Evolutionary conservation across 2,329 filamentous ascomycete species (phyloP).

Genomic region (Diaporthe sp.): DNA sequence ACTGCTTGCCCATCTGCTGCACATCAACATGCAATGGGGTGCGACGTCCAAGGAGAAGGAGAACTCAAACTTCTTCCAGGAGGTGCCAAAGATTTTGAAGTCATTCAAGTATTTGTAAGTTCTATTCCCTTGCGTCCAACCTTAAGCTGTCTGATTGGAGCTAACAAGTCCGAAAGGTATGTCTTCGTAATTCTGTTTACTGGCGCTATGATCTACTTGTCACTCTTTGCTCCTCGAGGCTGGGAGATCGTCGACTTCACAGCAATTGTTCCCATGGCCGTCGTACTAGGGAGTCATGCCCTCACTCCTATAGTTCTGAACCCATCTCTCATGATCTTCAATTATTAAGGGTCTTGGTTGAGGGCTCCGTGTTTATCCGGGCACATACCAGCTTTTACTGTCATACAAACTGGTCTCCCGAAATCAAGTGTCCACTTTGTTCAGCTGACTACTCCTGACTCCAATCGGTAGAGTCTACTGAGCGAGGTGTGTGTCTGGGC

Average conservation of each 20-base stretch:
- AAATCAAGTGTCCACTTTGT: not conserved
- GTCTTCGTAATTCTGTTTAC: slow-evolving; percentile 42
- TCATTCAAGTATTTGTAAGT: slow-evolving; percentile 63
- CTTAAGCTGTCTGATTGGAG: not conserved
- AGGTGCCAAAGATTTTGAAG: slow-evolving; percentile 64
- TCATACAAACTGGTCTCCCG: not conserved
- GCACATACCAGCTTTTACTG: not conserved
- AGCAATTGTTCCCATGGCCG: slow-evolving; percentile 66
- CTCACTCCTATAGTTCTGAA: slow-evolving; percentile 68
- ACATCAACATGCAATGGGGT: slow-evolving; percentile 58
- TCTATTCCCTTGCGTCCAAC: slow-evolving; percentile 48
- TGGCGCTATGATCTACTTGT: slow-evolving; percentile 58
- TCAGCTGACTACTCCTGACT: not conserved
- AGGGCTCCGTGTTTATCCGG: not conserved
- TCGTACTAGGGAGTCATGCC: slow-evolving; percentile 64
- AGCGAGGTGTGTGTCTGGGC: not conserved
- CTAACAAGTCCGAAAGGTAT: slow-evolving; percentile 14
- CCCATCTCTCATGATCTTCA: slow-evolving; percentile 70
- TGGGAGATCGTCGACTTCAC: slow-evolving; percentile 68
- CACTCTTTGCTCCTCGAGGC: slow-evolving; percentile 54
- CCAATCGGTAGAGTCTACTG: not conserved
- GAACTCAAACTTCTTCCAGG: slow-evolving; percentile 65
- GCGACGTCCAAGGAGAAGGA: slow-evolving; percentile 68
- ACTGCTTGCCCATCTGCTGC: slow-evolving; percentile 52
- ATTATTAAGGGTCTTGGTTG: slow-evolving; percentile 54